Base-by-base conservation (phyloP, 2,329 filamentous ascomycete genomes). In the Claviceps capensis region DNA sequence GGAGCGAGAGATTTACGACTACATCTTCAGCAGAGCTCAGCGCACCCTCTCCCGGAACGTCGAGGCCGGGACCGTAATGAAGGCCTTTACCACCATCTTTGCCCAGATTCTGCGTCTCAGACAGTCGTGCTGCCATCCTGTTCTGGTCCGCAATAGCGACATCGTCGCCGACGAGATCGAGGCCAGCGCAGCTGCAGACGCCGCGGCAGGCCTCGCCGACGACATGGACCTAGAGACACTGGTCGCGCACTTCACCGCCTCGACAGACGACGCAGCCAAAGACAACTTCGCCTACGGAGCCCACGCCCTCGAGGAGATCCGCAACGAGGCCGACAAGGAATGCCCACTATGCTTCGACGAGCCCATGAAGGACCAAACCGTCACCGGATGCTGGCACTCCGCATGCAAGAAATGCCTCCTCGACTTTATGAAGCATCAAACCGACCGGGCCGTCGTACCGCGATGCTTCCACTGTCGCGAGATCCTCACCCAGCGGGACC, bases 331-430 rank as follows among this genome's bases (percentile, higher is more conserved):
- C 0, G 81, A 85, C 54, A 85, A 85, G 55, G 93, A 98, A 69
- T 98, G 93, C 61, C 91, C 93, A 0, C 86, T 98, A 50, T 98
- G 93, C 68, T 82, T 87, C 4, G 91, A 97, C 65, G 93, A 97
- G 65, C 89, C 90, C 3, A 97, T 97, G 89, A 79, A 88, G 42
- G 86, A 96, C 51, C 91, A 95, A 63, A 85, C 86, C 0, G 93
- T 98, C 1, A 97, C 93, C 0, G 88, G 88, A 0, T 98, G 93
- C 68, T 98, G 93, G 89, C 93, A 98, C 67, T 95, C 88, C 37
- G 90, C 93, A 1, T 98, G 93, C 72, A 95, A 93, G 68, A 85
- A 87, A 56, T 98, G 93, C 61, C 71, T 97, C n/a, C 72, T 94
- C 2, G 83, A 88, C 59, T 95, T 88, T 60, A 94, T 98, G 62